Evolutionary conservation across 2,329 filamentous ascomycete genomes (phyloP), one percentile per base, ranked within the genome.

Genomic region (Pyricularia pennisetigena): DNA sequence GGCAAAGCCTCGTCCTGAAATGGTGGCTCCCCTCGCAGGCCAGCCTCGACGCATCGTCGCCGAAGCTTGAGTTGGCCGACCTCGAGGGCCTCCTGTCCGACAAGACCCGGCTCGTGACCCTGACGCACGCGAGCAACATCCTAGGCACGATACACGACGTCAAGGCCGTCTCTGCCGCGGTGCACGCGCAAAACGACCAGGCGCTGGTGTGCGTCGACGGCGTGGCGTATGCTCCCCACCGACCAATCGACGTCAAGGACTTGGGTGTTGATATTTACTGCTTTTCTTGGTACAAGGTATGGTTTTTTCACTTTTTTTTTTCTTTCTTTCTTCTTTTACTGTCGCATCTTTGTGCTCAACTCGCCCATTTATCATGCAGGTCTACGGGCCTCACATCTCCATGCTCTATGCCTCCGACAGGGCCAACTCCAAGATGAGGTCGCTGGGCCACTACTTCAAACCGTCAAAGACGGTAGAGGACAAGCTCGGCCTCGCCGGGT

Each of bases 221-320:
- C 2, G 91, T 94, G 0, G 89, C 90, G 3, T 92, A 88, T 73
- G 90, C 91, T 0, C 91, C 91, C 0, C 91, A 94, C 75, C 82
- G 90, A 4, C 80, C 80, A 8, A 78, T 94, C 12, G 88, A 94
- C 74, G 88, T 94, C 4, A 82, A 85, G 71, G 86, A 79, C 0
- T 80, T 92, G 0, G 90, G 84, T 0, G 88, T 90, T 0, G 91
- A 94, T 74, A 88, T 93, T 72, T 94, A 94, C 76, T 79, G 83
- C n/a, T 92, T 94, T 74, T 88, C 84, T 0, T 94, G 90, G 91
- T 94, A 94, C 78, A 94, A 94, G 76, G 72, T 72, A 67, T 10
- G 41, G 16, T 29, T 28, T 62, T 23, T 62, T 26, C 2, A 8
- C 6, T 3, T 16, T 28, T 20, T n/a, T n/a, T n/a, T n/a, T n/a